A percentile compares a stretch with the other conserved stretches of the same genome.
phyloP scores from a whole-genome alignment of 73 alveolate species.

The Uronychia binucleata region DNA sequence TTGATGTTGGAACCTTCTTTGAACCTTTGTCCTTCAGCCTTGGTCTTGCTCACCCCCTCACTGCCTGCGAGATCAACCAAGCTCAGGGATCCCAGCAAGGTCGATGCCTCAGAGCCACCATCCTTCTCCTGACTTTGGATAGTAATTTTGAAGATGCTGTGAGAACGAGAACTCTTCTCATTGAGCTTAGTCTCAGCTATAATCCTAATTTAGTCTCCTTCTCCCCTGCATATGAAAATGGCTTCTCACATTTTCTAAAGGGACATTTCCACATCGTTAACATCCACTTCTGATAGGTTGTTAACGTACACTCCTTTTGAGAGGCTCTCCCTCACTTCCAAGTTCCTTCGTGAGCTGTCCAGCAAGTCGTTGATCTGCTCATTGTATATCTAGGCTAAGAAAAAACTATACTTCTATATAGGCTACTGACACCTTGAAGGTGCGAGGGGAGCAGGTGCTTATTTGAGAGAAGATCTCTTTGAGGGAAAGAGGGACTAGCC shows the following conservation, averaged over 20 bases:
- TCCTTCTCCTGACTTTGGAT: constrained; percentile 43
- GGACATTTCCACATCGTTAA: constrained; percentile 26
- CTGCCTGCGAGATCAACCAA: constrained; percentile 91
- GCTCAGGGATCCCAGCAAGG: constrained; percentile 48
- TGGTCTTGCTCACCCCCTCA: constrained; percentile 70
- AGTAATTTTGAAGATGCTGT: constrained; percentile 71
- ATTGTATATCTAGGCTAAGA: constrained; percentile 70
- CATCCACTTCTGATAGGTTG: constrained; percentile 44
- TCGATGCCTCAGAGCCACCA: constrained; percentile 25
- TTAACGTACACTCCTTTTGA: constrained; percentile 71
- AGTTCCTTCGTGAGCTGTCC: constrained; percentile 67
- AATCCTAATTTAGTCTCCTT: constrained; percentile 82
- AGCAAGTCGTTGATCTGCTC: constrained; percentile 90
- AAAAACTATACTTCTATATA: not conserved
- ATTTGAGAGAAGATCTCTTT: constrained; percentile 63
- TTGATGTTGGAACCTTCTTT: constrained; percentile 92
- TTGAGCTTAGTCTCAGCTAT: constrained; percentile 84
- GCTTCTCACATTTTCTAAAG: constrained; percentile 17
- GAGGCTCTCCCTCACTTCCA: constrained; percentile 80
- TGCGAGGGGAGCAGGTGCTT: not conserved
- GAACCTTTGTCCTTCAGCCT: constrained; percentile 70
- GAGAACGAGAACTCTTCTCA: constrained; percentile 80
- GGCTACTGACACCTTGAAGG: not conserved
- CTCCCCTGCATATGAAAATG: constrained; percentile 2
- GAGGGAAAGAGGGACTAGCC: constrained; percentile 81